Percentiles rank a stretch among this genome's conserved stretches.
Evolutionary conservation across 805 yeast genomes (phyloP).

Genomic region (Kuraishia borneana): DNA sequence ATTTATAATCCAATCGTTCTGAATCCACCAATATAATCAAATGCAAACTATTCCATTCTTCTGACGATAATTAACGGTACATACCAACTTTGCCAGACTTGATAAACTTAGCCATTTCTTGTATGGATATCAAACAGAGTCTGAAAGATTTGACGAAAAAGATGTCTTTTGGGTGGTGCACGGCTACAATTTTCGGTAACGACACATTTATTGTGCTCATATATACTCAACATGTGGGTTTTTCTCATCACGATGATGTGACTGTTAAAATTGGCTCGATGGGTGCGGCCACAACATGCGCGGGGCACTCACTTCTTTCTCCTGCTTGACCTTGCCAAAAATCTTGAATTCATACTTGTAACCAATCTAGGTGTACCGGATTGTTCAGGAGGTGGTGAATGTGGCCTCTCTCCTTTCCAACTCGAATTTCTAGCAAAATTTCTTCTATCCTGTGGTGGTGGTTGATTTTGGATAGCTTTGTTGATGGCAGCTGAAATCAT

Average conservation of each 20-base stretch:
- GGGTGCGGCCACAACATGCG: background rate
- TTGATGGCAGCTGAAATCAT: slow-evolving; percentile 23
- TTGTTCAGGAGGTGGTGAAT: slow-evolving; percentile 1
- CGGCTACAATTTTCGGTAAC: too few relatives aligned
- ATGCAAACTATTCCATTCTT: too few relatives aligned
- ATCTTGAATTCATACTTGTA: slow-evolving; percentile 49
- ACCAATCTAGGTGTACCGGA: slow-evolving; percentile 17
- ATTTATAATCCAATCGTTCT: too few relatives aligned
- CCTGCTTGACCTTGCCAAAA: slow-evolving; percentile 45
- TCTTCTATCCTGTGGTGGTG: slow-evolving; percentile 1
- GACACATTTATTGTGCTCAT: too few relatives aligned
- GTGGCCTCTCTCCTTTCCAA: slow-evolving; percentile 1
- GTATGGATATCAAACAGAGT: slow-evolving; percentile 7
- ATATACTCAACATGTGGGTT: too few relatives aligned
- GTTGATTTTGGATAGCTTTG: slow-evolving; percentile 14
- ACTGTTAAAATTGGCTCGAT: background rate
- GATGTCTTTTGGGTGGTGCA: too few relatives aligned
- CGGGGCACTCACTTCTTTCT: slow-evolving; percentile 17
- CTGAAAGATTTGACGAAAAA: too few relatives aligned
- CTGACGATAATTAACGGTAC: too few relatives aligned
- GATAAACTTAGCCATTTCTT: slow-evolving; percentile 93
- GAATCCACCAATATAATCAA: background rate
- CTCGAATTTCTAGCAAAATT: background rate
- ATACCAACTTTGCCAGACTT: slow-evolving; percentile 99
- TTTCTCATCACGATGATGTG: too few relatives aligned